Evolutionary conservation across 352 stramenopile genomes (phyloP), one percentile per base, ranked within the genome.

Genomic region (Plasmopara muralis): DNA sequence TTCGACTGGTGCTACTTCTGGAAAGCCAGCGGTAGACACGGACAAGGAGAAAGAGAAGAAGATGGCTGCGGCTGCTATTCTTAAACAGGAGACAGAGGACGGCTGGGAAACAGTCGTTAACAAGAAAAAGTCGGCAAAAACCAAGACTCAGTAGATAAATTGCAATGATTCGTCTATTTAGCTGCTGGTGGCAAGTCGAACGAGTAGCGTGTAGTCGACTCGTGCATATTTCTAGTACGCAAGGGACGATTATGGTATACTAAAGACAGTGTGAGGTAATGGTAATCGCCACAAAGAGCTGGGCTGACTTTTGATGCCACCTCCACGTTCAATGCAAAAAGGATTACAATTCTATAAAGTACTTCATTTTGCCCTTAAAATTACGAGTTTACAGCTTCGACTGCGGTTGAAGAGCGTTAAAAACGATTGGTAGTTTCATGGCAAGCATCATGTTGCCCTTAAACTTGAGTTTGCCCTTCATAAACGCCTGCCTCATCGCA

Each of bases 401-500:
- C 30, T 69, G 71, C 30, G 76, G 79, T 68, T 93, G 89, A 40
- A 95, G 85, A 28, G 88, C 87, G 66, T 88, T 89, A 49, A 98
- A 85, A 47, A 98, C 77, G 38, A 95, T 66, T 9, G 80, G 90
- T n/a, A 98, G 70, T 80, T 97, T 98, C 85, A 97, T 97, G 28
- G 92, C 92, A 33, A 98, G 74, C 50, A 74, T 77, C 92, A 97
- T 97, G 60, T 97, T 98, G 50, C 92, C 92, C 72, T 97, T 97
- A 44, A 98, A 82, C 65, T 97, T 97, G 45, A 98, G 72, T 64
- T 97, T 96, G 53, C 89, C 88, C 77, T 97, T 95, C 87, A 97
- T 95, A 64, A 97, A 97, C n/a, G 92, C 92, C 75, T 77, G 47
- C 14, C 46, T 43, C 80, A 69, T 25, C 5, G 12, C 16, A 42